Conservation (phyloP, 83 land plant genomes). For the Thuja plicata region DNA sequence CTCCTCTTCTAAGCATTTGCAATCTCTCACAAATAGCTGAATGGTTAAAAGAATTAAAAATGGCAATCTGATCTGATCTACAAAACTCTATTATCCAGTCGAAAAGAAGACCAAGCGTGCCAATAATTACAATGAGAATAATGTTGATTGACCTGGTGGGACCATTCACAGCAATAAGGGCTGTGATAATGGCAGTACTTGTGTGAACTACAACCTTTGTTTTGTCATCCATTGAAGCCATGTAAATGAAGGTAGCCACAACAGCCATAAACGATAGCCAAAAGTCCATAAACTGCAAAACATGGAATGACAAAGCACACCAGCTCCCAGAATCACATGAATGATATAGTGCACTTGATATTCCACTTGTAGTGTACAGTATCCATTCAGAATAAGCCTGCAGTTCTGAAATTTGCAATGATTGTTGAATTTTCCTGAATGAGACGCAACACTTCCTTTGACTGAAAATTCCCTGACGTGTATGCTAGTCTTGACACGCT, state of each 20-base stretch:
- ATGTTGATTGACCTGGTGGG: constrained; percentile 76
- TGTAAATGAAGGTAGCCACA: constrained; percentile 74
- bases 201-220: constrained; percentile 64
- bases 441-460: no score
- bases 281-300: constrained; percentile 91
- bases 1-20: constrained; percentile 31
- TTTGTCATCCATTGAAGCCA: constrained; percentile 60
- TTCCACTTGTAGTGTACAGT: constrained; percentile 76
- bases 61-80: constrained; percentile 22
- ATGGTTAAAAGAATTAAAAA: constrained; percentile 14
- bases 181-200: constrained; percentile 66
- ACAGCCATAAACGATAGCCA: constrained; percentile 97
- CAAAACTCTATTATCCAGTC: constrained; percentile 61
- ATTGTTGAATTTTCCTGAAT: no score
- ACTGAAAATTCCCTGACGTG: no score
- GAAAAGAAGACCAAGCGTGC: constrained; percentile 50
- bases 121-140: constrained; percentile 51
- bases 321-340: constrained; percentile 93
- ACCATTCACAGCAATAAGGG: constrained; percentile 71
- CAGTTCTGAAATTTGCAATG: no score
- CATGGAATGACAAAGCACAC: constrained; percentile 69
- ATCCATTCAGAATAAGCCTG: constrained; percentile 95
- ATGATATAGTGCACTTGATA: constrained; percentile 88
- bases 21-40: constrained; percentile 27
- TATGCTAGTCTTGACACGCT: no score